Conservation (phyloP, 306 rosid genomes). For the Sphenostylis stenocarpa region DNA sequence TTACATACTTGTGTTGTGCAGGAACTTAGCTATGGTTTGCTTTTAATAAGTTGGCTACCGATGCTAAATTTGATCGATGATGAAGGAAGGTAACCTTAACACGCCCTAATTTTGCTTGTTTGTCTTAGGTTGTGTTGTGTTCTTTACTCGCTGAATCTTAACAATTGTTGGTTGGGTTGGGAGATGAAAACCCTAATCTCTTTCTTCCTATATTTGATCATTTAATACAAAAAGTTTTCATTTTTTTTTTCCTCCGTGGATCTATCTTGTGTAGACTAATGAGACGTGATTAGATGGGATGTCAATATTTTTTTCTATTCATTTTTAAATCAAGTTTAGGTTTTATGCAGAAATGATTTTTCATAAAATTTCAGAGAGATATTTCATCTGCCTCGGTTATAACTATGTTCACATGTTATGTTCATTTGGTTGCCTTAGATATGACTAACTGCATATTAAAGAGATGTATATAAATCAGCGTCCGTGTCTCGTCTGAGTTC, state of each 20-base stretch:
- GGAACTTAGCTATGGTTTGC: not conserved
- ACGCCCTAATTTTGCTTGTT: not conserved
- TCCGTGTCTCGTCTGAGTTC: not conserved
- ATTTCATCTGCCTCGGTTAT: not conserved
- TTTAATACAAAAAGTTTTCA: not conserved
- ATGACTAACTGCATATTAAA: not conserved
- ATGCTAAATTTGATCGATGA: not conserved
- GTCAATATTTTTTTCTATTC: not conserved
- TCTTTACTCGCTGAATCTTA: not conserved
- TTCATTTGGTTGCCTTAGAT: not conserved
- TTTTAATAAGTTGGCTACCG: not conserved
- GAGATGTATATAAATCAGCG: not conserved
- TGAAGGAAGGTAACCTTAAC: not conserved
- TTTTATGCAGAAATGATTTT: not conserved
- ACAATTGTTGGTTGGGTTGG: not conserved
- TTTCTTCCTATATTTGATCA: not conserved
- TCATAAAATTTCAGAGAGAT: not conserved
- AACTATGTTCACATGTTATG: not conserved
- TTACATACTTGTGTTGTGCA: not conserved
- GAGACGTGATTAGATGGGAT: not conserved
- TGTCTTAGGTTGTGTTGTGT: not conserved
- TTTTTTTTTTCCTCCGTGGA: not conserved
- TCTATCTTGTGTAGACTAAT: not conserved
- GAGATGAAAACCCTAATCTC: not conserved
- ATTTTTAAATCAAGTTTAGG: not conserved